Evolutionary conservation across 257 asterid genomes (phyloP).

Genomic region (Ilex asprella): DNA sequence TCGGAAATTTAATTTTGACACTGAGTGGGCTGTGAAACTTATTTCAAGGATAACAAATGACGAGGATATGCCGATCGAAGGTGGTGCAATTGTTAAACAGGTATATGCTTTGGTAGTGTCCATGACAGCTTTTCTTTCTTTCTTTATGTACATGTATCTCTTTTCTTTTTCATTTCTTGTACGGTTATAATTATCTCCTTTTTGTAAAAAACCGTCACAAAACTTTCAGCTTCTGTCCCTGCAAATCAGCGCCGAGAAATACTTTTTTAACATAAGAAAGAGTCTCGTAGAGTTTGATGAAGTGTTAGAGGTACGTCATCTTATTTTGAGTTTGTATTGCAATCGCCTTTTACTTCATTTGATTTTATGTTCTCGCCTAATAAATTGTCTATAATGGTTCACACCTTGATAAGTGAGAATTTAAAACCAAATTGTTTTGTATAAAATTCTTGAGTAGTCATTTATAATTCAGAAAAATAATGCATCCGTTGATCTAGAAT

Average conservation of each 20-base stretch:
- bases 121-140: slow-evolving; percentile 8
- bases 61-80: slow-evolving; percentile 91
- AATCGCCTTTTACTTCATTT: too few species aligned
- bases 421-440: too few species aligned
- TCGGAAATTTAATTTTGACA: slow-evolving; percentile 90
- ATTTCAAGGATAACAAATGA: slow-evolving; percentile 83
- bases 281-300: slow-evolving; percentile 96
- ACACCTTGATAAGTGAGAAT: too few species aligned
- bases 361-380: too few species aligned
- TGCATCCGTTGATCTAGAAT: too few species aligned
- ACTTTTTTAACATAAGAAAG: slow-evolving; percentile 85
- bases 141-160: slow-evolving; percentile 2
- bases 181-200: neutral
- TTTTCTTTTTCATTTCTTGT: slow-evolving; percentile 4
- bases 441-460: too few species aligned
- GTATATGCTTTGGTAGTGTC: slow-evolving; percentile 24
- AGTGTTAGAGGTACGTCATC: slow-evolving; percentile 79
- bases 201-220: slow-evolving; percentile 8
- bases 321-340: too few species aligned
- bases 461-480: too few species aligned
- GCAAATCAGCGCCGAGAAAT: slow-evolving; percentile 91
- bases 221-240: slow-evolving; percentile 67
- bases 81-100: slow-evolving; percentile 83
- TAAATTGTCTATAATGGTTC: too few species aligned
- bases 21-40: slow-evolving; percentile 94